Evolutionary conservation across 306 rosid species (phyloP).

Genomic region (Oxytropis ochrocephala): DNA sequence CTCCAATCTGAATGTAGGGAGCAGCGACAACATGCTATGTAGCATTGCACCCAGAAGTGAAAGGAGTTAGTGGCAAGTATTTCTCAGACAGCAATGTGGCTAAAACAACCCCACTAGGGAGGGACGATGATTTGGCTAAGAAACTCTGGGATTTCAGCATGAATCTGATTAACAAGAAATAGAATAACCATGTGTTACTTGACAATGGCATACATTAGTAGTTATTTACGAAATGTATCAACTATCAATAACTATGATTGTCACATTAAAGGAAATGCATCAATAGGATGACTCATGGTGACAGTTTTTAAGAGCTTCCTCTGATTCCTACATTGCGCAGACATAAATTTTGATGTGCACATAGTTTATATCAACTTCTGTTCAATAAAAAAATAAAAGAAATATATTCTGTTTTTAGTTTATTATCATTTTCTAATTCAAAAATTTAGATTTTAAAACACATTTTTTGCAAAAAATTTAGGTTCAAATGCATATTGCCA

Average conservation of each 20-base stretch:
- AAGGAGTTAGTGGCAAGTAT: slow-evolving; percentile 58
- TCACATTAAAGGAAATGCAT: background rate
- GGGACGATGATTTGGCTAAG: slow-evolving; percentile 48
- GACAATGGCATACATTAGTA: background rate
- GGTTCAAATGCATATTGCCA: no score
- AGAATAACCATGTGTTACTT: background rate
- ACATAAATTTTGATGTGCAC: background rate
- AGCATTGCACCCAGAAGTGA: slow-evolving; percentile 15
- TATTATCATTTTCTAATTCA: no score
- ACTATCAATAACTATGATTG: background rate
- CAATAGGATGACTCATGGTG: background rate
- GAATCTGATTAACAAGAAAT: slow-evolving; percentile 16
- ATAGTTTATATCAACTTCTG: background rate
- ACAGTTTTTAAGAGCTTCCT: background rate
- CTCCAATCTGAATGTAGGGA: background rate
- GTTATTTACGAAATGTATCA: background rate
- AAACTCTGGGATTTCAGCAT: slow-evolving; percentile 67
- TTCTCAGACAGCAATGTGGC: slow-evolving; percentile 43
- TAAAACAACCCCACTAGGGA: slow-evolving; percentile 34
- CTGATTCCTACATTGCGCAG: background rate
- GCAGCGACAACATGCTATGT: slow-evolving; percentile 17
- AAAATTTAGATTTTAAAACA: no score
- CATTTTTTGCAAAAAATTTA: no score
- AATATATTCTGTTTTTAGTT: no score
- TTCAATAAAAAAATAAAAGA: no score